phyloP scores from a whole-genome alignment of 208 protist species.

The Acanthamoeba lugdunensis region DNA sequence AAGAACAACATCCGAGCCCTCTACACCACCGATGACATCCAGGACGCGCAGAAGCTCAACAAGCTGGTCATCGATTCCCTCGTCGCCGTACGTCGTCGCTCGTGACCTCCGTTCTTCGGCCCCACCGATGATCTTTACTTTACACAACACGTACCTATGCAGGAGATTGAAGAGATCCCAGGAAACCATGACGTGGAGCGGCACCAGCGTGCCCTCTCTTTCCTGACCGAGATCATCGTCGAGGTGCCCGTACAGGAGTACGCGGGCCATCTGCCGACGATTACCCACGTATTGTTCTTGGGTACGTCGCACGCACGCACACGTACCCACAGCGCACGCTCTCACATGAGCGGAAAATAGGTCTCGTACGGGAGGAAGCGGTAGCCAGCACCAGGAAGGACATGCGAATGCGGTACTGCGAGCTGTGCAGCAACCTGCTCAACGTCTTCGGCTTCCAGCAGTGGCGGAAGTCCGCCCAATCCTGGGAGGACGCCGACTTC shows the following conservation, averaged over 20 bases:
- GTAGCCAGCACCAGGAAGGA: neutral
- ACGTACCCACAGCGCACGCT: neutral
- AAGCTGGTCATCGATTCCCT: slow-evolving; percentile 54
- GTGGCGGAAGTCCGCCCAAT: neutral
- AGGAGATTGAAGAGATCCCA: slow-evolving; percentile 66
- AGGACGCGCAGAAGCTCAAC: slow-evolving; percentile 66
- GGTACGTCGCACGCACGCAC: slow-evolving; percentile 24
- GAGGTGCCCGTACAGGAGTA: slow-evolving; percentile 64
- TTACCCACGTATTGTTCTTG: slow-evolving; percentile 25
- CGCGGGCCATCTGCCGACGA: neutral
- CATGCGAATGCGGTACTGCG: slow-evolving; percentile 18
- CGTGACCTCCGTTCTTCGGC: neutral
- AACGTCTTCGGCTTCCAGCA: slow-evolving; percentile 65
- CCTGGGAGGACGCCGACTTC: slow-evolving; percentile 45
- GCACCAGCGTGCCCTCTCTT: slow-evolving; percentile 38
- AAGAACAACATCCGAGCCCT: slow-evolving; percentile 50
- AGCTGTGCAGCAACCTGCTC: slow-evolving; percentile 50
- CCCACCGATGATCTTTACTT: neutral
- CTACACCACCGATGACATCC: neutral
- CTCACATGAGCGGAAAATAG: neutral
- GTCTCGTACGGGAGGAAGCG: slow-evolving; percentile 1
- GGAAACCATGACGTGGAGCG: neutral
- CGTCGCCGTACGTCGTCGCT: slow-evolving; percentile 19
- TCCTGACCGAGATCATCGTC: slow-evolving; percentile 38
- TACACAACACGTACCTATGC: neutral